phyloP scores from a whole-genome alignment of 2,329 filamentous ascomycete genomes.

The Sporothrix brasiliensis region DNA sequence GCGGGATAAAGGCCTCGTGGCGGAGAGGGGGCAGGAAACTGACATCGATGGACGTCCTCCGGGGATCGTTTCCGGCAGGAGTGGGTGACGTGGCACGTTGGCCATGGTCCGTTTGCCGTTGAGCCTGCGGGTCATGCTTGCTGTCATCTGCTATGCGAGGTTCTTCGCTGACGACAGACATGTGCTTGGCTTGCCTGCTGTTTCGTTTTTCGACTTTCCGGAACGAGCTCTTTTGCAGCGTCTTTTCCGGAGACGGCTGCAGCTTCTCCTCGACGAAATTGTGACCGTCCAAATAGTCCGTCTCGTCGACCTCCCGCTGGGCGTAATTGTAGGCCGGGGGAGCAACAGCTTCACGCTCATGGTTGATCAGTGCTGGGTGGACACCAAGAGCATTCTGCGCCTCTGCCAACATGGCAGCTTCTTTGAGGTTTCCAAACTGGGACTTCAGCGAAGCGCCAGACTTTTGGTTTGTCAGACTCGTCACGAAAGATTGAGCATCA shows the following conservation, averaged over 20 bases:
- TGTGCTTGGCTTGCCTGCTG: slow-evolving; percentile 29
- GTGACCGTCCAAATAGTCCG: background rate
- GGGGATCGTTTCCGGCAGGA: background rate
- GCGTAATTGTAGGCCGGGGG: background rate
- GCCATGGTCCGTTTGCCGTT: background rate
- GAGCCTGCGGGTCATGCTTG: background rate
- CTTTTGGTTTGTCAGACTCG: slow-evolving; percentile 35
- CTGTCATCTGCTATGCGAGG: background rate
- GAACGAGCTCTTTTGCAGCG: background rate
- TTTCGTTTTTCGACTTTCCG: slow-evolving; percentile 31
- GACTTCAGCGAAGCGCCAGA: slow-evolving; percentile 23
- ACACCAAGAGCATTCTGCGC: slow-evolving; percentile 7
- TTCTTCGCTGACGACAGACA: slow-evolving; percentile 28
- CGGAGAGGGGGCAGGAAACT: slow-evolving; percentile 46
- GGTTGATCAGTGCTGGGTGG: slow-evolving; percentile 24
- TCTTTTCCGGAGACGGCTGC: background rate
- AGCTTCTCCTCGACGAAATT: background rate
- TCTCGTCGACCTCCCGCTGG: background rate
- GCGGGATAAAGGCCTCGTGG: slow-evolving; percentile 45
- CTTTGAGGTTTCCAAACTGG: slow-evolving; percentile 16
- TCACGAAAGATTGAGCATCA: slow-evolving; percentile 39
- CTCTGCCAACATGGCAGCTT: slow-evolving; percentile 18
- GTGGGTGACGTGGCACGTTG: background rate
- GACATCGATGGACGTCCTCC: slow-evolving; percentile 36
- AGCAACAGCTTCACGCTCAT: background rate